A percentile compares a stretch with the other conserved stretches of the same genome.
These are phyloP conservation scores for Scutellaria baicalensis DNA, from an alignment of 257 asterid genomes.

Conservation along the genomic window DNA sequence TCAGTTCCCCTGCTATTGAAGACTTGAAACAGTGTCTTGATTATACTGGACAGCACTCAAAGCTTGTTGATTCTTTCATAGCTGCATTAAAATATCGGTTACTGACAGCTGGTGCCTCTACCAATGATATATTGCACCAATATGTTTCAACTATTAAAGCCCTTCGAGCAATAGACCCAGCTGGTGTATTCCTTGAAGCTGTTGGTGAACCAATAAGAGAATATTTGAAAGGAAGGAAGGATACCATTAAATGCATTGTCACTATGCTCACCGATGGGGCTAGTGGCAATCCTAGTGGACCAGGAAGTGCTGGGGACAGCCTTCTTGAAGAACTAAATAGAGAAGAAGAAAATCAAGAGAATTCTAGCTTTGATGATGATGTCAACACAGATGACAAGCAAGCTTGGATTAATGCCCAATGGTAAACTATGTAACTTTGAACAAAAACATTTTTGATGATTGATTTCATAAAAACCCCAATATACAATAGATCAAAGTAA, in stretches of 20 bases:
- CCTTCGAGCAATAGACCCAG: conserved; percentile 96
- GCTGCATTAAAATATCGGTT: conserved; percentile 78
- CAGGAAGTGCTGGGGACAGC: conserved; percentile 84
- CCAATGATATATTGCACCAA: conserved; percentile 88
- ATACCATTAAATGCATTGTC: conserved; percentile 89
- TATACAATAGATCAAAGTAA: not conserved
- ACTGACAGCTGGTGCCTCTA: conserved; percentile 97
- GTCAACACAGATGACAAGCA: conserved; percentile 75
- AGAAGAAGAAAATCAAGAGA: conserved; percentile 96
- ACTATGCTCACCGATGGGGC: conserved; percentile 99
- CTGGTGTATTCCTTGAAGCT: conserved; percentile 95
- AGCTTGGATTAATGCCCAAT: conserved; percentile 89
- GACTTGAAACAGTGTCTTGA: conserved; percentile 89
- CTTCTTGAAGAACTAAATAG: conserved; percentile 95
- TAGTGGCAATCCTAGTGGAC: conserved; percentile 72
- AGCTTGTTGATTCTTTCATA: conserved; percentile 94
- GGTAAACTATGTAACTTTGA: conserved; percentile 30
- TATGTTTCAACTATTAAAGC: conserved; percentile 95
- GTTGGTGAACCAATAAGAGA: conserved; percentile 97
- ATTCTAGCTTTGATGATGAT: conserved; percentile 61
- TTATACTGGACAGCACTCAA: conserved; percentile 94
- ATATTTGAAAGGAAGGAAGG: conserved; percentile 93
- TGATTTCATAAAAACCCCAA: not conserved
- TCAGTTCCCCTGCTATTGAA: conserved; percentile 92
- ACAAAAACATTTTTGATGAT: not conserved